A percentile compares a stretch with the other conserved stretches of the same genome.
phyloP scores from a whole-genome alignment of 306 rosid genomes.

The Fragaria nilgerrensis region DNA sequence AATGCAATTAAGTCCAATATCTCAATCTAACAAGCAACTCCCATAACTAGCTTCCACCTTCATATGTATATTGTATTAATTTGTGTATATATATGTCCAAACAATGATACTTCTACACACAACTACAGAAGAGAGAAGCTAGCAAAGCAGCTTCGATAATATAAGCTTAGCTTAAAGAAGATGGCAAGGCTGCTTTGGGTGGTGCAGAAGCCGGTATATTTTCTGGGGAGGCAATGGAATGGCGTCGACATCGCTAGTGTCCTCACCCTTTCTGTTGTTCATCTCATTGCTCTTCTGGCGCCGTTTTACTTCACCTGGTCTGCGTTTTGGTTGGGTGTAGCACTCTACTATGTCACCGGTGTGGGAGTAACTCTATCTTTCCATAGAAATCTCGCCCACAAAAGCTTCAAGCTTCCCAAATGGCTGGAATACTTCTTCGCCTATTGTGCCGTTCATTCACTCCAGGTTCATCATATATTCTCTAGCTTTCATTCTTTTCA shows the following conservation, averaged over 20 bases:
- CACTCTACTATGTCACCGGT: constrained; percentile 63
- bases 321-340: constrained; percentile 59
- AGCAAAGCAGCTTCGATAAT: neutral
- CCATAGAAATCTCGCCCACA: constrained; percentile 77
- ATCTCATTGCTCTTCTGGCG: constrained; percentile 54
- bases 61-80: too few species aligned
- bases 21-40: neutral
- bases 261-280: constrained; percentile 52
- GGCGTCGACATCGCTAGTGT: constrained; percentile 52
- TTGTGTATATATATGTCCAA: neutral
- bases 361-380: constrained; percentile 75
- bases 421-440: constrained; percentile 84
- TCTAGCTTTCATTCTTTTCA: too few species aligned
- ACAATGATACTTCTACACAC: neutral
- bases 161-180: neutral
- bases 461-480: too few species aligned
- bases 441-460: constrained; percentile 27
- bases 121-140: neutral
- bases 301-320: constrained; percentile 71
- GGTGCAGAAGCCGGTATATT: neutral
- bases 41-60: neutral
- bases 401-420: constrained; percentile 80
- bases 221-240: constrained; percentile 44
- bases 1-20: neutral
- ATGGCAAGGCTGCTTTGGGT: neutral